Percentiles rank a stretch among this genome's conserved stretches.
Evolutionary conservation across 257 asterid genomes (phyloP).

Genomic region (Leptodermis oblonga): DNA sequence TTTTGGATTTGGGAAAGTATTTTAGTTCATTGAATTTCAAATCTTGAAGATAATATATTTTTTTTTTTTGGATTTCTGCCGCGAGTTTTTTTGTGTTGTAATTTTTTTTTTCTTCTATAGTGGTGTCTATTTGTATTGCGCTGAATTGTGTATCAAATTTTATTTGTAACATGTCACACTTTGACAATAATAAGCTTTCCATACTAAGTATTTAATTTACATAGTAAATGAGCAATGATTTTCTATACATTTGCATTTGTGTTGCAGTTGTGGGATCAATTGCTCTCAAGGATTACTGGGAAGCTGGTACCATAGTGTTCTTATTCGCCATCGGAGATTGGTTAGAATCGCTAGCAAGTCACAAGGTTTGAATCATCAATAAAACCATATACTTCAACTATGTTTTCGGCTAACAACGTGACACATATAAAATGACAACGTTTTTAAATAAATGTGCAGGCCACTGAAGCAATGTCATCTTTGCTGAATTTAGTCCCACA

Average conservation of each 20-base stretch:
- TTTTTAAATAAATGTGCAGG: conserved; percentile 27
- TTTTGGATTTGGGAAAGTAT: no score
- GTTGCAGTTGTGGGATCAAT: conserved; percentile 72
- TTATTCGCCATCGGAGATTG: conserved; percentile 76
- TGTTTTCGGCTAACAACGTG: not conserved
- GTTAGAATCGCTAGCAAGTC: conserved; percentile 83
- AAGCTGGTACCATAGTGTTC: conserved; percentile 84
- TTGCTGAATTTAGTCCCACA: conserved; percentile 73
- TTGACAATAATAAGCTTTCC: no score
- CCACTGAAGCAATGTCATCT: conserved; percentile 67
- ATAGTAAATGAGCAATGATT: no score
- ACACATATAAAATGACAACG: not conserved
- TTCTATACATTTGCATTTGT: not conserved
- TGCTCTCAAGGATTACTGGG: conserved; percentile 75
- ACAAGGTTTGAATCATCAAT: conserved; percentile 44
- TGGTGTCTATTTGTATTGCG: no score
- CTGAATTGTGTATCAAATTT: no score
- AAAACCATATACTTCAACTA: not conserved
- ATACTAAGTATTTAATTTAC: no score
- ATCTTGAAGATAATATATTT: no score
- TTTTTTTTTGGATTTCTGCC: no score
- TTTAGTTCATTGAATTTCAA: no score
- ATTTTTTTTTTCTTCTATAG: no score
- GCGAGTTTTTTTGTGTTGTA: no score
- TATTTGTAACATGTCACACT: no score